Percentiles rank a stretch among this genome's conserved stretches.
phyloP scores from a whole-genome alignment of 306 rosid species.

The Quercus rubra region DNA sequence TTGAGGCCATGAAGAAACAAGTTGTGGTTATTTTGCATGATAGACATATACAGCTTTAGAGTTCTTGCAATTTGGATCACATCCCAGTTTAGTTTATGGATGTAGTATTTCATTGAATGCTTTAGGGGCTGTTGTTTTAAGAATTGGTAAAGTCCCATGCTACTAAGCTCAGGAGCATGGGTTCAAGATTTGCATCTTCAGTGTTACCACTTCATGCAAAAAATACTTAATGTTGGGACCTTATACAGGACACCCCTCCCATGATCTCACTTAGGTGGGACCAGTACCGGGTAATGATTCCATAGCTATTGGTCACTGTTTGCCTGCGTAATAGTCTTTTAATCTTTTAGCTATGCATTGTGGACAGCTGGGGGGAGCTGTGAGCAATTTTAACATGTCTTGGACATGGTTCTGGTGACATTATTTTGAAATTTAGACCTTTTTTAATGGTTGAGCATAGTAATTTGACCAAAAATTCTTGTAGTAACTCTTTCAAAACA shows the following conservation, averaged over 20 bases:
- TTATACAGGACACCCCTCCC: background rate
- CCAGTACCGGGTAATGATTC: background rate
- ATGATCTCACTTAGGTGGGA: background rate
- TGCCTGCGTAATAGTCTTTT: background rate
- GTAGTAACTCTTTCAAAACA: background rate
- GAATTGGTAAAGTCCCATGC: background rate
- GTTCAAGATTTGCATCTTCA: background rate
- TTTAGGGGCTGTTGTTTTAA: background rate
- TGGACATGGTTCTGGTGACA: background rate
- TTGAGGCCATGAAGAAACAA: slow-evolving; percentile 13
- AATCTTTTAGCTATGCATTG: background rate
- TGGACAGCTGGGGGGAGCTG: background rate
- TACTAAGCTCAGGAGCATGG: background rate
- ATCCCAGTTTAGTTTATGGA: background rate
- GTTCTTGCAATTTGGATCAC: slow-evolving; percentile 11
- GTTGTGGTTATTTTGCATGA: slow-evolving; percentile 18
- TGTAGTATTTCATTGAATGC: background rate
- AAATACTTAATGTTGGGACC: background rate
- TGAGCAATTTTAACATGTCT: background rate
- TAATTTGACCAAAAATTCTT: background rate
- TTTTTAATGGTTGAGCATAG: background rate
- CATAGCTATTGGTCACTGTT: background rate
- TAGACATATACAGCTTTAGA: slow-evolving; percentile 10
- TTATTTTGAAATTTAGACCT: background rate
- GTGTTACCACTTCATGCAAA: background rate